phyloP scores from a whole-genome alignment of 257 asterid genomes.

The Solanum pimpinellifolium region DNA sequence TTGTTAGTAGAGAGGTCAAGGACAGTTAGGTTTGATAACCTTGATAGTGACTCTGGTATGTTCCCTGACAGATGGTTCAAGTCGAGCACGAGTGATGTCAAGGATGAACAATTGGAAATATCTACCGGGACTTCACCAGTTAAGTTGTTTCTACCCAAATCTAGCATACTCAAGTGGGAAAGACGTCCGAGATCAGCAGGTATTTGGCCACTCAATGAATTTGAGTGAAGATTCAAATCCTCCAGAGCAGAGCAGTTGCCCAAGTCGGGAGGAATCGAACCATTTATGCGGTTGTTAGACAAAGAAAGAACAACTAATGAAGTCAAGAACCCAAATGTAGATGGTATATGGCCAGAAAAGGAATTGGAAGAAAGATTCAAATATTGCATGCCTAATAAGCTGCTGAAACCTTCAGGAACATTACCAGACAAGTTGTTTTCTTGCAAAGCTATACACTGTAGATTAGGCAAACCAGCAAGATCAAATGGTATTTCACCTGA shows the following conservation, averaged over 20 bases:
- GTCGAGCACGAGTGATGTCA: slow-evolving; percentile 29
- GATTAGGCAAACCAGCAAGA: slow-evolving; percentile 56
- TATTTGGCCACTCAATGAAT: slow-evolving; percentile 37
- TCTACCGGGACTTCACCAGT: slow-evolving; percentile 45
- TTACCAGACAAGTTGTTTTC: slow-evolving; percentile 46
- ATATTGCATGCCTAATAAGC: slow-evolving; percentile 43
- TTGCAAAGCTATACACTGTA: slow-evolving; percentile 61
- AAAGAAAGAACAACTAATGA: slow-evolving; percentile 47
- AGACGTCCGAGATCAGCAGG: slow-evolving; percentile 39
- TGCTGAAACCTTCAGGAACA: slow-evolving; percentile 64
- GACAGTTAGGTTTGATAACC: slow-evolving; percentile 15
- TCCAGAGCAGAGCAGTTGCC: slow-evolving; percentile 54
- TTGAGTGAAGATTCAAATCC: slow-evolving; percentile 35
- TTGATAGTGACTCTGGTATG: slow-evolving; percentile 21
- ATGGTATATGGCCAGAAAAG: slow-evolving; percentile 44
- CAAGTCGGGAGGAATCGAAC: slow-evolving; percentile 44
- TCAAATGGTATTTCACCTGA: slow-evolving; percentile 52
- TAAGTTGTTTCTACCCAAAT: slow-evolving; percentile 49
- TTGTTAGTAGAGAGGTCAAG: slow-evolving; percentile 29
- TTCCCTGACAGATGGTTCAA: slow-evolving; percentile 34
- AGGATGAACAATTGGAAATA: slow-evolving; percentile 40
- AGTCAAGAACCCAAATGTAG: slow-evolving; percentile 57
- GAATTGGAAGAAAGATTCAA: slow-evolving; percentile 57
- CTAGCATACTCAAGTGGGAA: slow-evolving; percentile 35
- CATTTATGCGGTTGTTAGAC: slow-evolving; percentile 44